These are phyloP conservation scores for Trypanosoma cruzi DNA, from an alignment of 208 protist genomes.

Conservation along the genomic window DNA sequence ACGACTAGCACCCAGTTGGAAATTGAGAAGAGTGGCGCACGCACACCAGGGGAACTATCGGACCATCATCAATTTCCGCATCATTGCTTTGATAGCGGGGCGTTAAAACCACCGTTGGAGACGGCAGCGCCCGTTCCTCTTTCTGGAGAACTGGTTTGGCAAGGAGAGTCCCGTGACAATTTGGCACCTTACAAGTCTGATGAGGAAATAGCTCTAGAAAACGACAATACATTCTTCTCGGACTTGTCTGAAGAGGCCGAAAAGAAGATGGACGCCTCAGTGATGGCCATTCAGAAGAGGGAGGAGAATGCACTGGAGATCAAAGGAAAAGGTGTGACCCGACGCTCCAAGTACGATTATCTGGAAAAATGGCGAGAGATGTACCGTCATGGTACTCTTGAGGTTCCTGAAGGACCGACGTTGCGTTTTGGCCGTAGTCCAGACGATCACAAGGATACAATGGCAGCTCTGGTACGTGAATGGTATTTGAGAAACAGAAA, in stretches of 20 bases:
- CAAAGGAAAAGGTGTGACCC: slow-evolving; percentile 56
- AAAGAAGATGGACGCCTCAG: slow-evolving; percentile 48
- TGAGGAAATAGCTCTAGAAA: slow-evolving; percentile 80
- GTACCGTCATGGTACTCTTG: slow-evolving; percentile 90
- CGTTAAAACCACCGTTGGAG: slow-evolving; percentile 66
- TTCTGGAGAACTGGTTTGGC: slow-evolving; percentile 82
- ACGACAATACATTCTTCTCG: slow-evolving; percentile 84
- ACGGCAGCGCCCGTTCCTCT: slow-evolving; percentile 59
- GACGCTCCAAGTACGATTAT: slow-evolving; percentile 90
- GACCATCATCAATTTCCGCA: slow-evolving; percentile 68
- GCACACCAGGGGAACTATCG: slow-evolving; percentile 57
- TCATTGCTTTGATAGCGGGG: slow-evolving; percentile 75
- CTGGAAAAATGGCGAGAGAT: slow-evolving; percentile 91
- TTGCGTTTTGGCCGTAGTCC: slow-evolving; percentile 73
- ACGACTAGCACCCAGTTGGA: slow-evolving; percentile 80
- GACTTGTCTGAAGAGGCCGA: slow-evolving; percentile 48
- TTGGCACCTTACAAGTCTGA: slow-evolving; percentile 87
- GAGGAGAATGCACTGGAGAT: slow-evolving; percentile 55
- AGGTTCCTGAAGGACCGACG: slow-evolving; percentile 68
- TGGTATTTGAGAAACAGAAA: slow-evolving; percentile 75
- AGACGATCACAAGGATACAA: slow-evolving; percentile 75
- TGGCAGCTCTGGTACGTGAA: slow-evolving; percentile 69
- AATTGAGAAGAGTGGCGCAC: slow-evolving; percentile 77
- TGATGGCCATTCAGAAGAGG: slow-evolving; percentile 62
- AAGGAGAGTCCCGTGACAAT: slow-evolving; percentile 64